Conservation (phyloP, 2,329 filamentous ascomycete species). For the Aspergillus caelatus region DNA sequence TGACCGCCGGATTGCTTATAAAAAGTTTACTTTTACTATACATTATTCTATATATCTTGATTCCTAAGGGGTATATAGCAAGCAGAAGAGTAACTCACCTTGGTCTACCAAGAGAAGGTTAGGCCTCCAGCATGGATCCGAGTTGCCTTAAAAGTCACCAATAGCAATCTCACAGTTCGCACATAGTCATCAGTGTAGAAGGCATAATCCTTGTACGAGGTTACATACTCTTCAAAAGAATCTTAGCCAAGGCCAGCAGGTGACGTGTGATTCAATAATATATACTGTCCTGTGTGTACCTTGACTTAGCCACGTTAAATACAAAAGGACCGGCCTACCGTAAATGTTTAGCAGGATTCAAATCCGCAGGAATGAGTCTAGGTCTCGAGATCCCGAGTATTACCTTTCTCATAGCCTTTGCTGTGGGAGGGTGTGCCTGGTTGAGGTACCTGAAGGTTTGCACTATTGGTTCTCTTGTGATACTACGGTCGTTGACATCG, state of each 20-base stretch:
- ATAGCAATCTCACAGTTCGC: background rate
- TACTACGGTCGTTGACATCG: background rate
- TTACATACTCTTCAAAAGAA: background rate
- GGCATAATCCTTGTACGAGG: background rate
- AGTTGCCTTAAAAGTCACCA: background rate
- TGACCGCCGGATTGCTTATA: too few relatives aligned
- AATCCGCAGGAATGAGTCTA: background rate
- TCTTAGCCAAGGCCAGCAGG: background rate
- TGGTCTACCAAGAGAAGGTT: too few relatives aligned
- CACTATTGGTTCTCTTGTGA: fast-evolving
- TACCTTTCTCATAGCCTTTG: background rate
- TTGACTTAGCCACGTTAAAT: background rate
- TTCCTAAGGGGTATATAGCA: too few relatives aligned
- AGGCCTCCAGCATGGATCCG: background rate
- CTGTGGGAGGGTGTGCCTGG: background rate
- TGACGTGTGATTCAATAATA: background rate
- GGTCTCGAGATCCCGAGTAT: background rate
- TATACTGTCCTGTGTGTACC: background rate
- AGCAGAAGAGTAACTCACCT: too few relatives aligned
- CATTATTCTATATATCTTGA: too few relatives aligned
- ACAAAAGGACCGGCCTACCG: background rate
- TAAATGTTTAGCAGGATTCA: fast-evolving
- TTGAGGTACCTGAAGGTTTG: background rate
- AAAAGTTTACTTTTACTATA: too few relatives aligned
- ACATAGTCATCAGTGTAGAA: background rate